A percentile compares a stretch with the other conserved stretches of the same genome.
Conservation (phyloP, 208 protist genomes). For the Angomonas ambiguus region DNA sequence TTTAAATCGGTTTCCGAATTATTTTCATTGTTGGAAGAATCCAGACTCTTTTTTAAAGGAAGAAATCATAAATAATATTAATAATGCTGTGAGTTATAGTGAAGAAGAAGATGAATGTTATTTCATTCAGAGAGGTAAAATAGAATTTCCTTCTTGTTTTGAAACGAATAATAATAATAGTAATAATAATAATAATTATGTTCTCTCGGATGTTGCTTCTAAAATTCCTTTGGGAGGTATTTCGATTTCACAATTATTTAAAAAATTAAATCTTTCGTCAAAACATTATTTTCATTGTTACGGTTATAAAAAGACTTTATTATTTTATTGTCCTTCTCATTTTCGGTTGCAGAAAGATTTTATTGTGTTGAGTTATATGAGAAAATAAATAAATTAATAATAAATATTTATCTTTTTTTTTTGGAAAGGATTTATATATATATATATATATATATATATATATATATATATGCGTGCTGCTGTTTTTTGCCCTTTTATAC, state of each 20-base stretch:
- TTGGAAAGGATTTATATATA: too few relatives aligned
- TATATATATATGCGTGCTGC: too few relatives aligned
- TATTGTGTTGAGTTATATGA: too few relatives aligned
- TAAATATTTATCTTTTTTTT: too few relatives aligned
- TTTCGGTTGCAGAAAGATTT: too few relatives aligned
- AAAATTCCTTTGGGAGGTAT: not conserved
- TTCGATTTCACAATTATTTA: not conserved
- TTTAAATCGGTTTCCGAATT: not conserved
- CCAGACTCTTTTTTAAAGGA: not conserved
- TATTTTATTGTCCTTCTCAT: too few relatives aligned
- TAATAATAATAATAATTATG: conserved; percentile 4
- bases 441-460: too few relatives aligned
- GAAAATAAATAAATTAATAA: too few relatives aligned
- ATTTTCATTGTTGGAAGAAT: not conserved
- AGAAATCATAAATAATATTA: not conserved
- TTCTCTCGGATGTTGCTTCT: not conserved
- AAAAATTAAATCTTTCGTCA: not conserved
- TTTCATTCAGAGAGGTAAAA: not conserved
- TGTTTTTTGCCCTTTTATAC: too few relatives aligned
- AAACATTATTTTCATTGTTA: not conserved
- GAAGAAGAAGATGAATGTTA: not conserved
- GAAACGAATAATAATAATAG: not conserved
- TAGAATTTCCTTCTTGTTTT: not conserved
- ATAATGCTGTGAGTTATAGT: too few relatives aligned
- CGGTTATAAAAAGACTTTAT: not conserved